These are phyloP conservation scores for Pouteria campechiana DNA, from an alignment of 179 eudicot species.

Conservation along the genomic window DNA sequence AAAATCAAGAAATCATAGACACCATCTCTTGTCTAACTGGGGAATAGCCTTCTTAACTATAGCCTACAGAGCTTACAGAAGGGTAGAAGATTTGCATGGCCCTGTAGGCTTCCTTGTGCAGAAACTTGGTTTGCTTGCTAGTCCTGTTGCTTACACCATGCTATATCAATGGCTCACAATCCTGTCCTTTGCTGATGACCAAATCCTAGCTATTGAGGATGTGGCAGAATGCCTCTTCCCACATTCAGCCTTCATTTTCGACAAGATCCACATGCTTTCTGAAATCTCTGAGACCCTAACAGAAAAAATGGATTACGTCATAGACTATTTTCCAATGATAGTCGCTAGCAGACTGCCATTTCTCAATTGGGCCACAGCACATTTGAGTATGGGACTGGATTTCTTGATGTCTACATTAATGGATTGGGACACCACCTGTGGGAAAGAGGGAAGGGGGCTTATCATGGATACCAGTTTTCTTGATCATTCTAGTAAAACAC, in stretches of 20 bases:
- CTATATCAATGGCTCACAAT: conserved; percentile 28
- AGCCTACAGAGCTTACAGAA: conserved; percentile 16
- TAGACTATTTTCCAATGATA: conserved; percentile 8
- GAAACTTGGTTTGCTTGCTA: conserved; percentile 4
- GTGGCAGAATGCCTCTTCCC: conserved; percentile 24
- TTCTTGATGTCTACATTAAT: conserved; percentile 13
- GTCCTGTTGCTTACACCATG: conserved; percentile 18
- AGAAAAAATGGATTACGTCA: conserved; percentile 16
- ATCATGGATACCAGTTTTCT: too few species aligned
- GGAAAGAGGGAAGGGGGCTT: too few species aligned
- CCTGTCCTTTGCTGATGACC: conserved; percentile 35
- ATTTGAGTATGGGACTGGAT: conserved; percentile 20
- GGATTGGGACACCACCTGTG: too few species aligned
- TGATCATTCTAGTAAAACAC: too few species aligned
- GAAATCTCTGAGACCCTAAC: conserved; percentile 30
- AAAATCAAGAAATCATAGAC: conserved; percentile 11
- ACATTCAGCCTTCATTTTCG: conserved; percentile 21
- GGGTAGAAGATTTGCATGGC: conserved; percentile 13
- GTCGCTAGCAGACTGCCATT: conserved; percentile 24
- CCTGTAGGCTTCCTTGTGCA: conserved; percentile 26
- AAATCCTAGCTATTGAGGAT: conserved; percentile 17
- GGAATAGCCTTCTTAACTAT: conserved; percentile 27
- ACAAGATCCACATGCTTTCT: conserved; percentile 29
- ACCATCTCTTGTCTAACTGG: conserved; percentile 28
- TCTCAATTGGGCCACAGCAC: conserved; percentile 15